phyloP scores from a whole-genome alignment of 257 asterid genomes.

The Przewalskia tangutica region DNA sequence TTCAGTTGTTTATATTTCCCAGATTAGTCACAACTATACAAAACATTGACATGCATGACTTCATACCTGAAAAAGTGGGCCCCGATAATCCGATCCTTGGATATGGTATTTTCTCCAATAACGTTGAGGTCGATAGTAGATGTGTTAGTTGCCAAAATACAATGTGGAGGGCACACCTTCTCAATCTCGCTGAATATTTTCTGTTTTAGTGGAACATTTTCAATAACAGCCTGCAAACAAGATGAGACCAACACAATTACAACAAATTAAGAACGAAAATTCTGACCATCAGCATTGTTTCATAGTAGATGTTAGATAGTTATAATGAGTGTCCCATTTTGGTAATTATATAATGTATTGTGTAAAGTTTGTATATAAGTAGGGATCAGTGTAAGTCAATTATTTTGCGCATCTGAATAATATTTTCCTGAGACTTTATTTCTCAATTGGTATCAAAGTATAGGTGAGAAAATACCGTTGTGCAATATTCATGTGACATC shows the following conservation, averaged over 20 bases:
- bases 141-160: slow-evolving; percentile 91
- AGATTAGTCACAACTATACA: background rate
- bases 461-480: background rate
- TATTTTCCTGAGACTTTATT: background rate
- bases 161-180: slow-evolving; percentile 84
- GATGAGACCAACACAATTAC: background rate
- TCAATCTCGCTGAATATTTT: slow-evolving; percentile 70
- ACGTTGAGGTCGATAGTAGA: slow-evolving; percentile 86
- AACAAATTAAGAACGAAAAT: background rate
- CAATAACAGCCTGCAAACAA: slow-evolving; percentile 84
- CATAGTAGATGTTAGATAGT: background rate
- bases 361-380: too few relatives aligned
- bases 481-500: background rate
- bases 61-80: slow-evolving; percentile 97
- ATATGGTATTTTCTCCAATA: slow-evolving; percentile 65
- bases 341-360: background rate
- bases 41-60: background rate
- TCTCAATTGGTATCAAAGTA: background rate
- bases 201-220: slow-evolving; percentile 71
- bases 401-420: background rate
- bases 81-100: slow-evolving; percentile 83
- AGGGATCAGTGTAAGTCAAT: too few relatives aligned
- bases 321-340: background rate
- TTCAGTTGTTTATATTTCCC: background rate
- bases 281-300: background rate